These are phyloP conservation scores for Casuarina glauca DNA, from an alignment of 306 rosid species.

Conservation along the genomic window DNA sequence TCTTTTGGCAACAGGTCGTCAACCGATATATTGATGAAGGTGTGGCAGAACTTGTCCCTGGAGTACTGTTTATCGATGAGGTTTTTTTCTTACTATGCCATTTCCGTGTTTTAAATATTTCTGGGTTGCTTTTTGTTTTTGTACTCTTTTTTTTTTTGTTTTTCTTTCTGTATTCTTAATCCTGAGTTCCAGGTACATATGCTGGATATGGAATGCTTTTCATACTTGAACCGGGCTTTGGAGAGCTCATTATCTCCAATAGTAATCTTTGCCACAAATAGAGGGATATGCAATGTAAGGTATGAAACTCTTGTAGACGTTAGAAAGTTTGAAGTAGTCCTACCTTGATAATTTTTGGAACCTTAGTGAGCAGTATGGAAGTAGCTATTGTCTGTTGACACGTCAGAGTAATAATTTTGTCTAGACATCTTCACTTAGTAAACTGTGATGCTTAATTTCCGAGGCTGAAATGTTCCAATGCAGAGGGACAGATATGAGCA, in stretches of 20 bases:
- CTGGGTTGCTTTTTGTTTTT: conserved; percentile 9
- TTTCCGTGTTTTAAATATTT: conserved; percentile 9
- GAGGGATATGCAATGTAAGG: conserved; percentile 98
- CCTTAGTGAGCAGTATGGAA: background rate
- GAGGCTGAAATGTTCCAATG: conserved; percentile 25
- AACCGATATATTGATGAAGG: conserved; percentile 95
- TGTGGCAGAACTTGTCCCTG: conserved; percentile 99
- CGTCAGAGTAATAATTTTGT: background rate
- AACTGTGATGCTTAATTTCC: conserved; percentile 2
- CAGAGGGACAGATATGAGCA: conserved; percentile 93
- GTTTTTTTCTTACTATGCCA: conserved; percentile 27
- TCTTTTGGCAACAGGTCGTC: conserved; percentile 66
- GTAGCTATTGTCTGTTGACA: background rate
- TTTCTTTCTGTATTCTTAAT: conserved; percentile 1
- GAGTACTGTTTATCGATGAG: conserved; percentile 87
- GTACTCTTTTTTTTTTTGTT: background rate
- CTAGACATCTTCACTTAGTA: background rate
- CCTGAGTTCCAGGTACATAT: conserved; percentile 73
- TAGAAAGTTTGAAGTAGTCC: background rate
- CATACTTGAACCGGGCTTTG: conserved; percentile 90
- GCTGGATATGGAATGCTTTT: conserved; percentile 97
- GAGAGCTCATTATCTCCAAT: conserved; percentile 97
- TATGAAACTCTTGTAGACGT: conserved; percentile 33
- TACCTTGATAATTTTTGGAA: background rate
- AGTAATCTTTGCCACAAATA: conserved; percentile 93